Evolutionary conservation across 2,329 filamentous ascomycete species (phyloP), one percentile per base, ranked within the genome.

Genomic region (Colletotrichum eleusines): DNA sequence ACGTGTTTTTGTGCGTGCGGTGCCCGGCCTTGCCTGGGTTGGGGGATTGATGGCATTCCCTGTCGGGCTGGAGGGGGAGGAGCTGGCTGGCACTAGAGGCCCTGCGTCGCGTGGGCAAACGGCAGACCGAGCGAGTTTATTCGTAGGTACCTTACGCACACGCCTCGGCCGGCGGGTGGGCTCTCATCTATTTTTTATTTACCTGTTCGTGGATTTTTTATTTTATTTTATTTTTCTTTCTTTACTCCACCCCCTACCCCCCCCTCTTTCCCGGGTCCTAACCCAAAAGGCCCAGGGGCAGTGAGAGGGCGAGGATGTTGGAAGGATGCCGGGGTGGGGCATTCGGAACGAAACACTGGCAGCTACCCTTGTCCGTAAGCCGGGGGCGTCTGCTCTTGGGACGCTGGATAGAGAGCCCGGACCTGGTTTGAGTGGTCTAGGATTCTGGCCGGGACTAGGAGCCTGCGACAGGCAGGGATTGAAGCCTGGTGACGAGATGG

Each of bases 341-440:
- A 60, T 67, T 72, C 66, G 66, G 69, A 70, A 70, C 69, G 66
- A 72, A 72, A 72, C 69, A 66, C 60, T 69, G 69, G 69, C 69
- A 72, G 69, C 66, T 72, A 72, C 69, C 69, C 69, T 70, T 72
- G 66, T 70, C 69, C 60, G 69, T 71, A 66, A 69, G 59, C 58
- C 54, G 69, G 69, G 68, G 68, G 69, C 46, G 69, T 71, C 64
- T 68, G 64, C 58, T 68, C 58, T 40, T 71, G 46, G 68, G 58
- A 40, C 59, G 18, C 46, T 35, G 57, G 51, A 67, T 55, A 62
- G 48, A 70, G 44, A 31, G 42, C 66, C 63, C 42, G 64, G 60
- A 50, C 44, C 58, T 63, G 7, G 50, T 55, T 5, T 54, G 28
- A 7, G 54, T 54, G 42, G 68, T 62, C 57, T 70, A 51, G 58